Percentiles rank a stretch among this genome's conserved stretches.
phyloP scores from a whole-genome alignment of 2,329 filamentous ascomycete species.

The Diaporthe ilicicola region DNA sequence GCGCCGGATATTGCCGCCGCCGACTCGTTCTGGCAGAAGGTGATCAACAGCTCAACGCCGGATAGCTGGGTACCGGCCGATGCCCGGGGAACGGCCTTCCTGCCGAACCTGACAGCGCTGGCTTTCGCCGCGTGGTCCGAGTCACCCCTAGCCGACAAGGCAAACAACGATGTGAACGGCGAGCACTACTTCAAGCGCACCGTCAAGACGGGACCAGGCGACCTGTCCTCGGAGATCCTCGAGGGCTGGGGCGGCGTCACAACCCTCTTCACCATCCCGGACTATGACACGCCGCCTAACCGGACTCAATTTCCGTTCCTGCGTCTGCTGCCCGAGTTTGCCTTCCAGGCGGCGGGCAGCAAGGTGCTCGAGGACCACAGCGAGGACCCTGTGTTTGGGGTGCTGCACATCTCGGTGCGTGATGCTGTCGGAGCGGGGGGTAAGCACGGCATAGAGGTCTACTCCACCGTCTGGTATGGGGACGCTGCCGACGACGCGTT shows the following conservation, averaged over 20 bases:
- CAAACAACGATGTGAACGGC: constrained; percentile 41
- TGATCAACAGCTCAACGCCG: constrained; percentile 32
- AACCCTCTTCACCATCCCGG: constrained; percentile 47
- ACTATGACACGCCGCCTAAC: constrained; percentile 38
- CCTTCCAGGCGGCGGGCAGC: constrained; percentile 40
- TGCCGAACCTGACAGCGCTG: constrained; percentile 39
- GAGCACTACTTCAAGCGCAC: constrained; percentile 43
- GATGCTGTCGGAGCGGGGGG: constrained; percentile 30
- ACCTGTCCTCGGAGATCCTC: constrained; percentile 37
- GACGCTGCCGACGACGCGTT: constrained; percentile 36
- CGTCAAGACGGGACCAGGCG: constrained; percentile 16
- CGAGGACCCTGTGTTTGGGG: constrained; percentile 33
- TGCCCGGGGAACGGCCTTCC: constrained; percentile 37
- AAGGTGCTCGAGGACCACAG: constrained; percentile 36
- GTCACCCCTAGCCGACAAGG: constrained; percentile 37
- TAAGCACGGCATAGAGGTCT: constrained; percentile 34
- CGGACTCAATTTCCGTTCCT: constrained; percentile 44
- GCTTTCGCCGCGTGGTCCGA: constrained; percentile 38
- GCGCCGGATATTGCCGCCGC: constrained; percentile 37
- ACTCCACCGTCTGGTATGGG: constrained; percentile 37
- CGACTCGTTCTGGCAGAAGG: constrained; percentile 38
- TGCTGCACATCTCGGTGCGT: constrained; percentile 37
- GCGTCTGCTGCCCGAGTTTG: constrained; percentile 32
- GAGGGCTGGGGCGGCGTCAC: constrained; percentile 39
- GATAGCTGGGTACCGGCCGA: constrained; percentile 37